These are phyloP conservation scores for Pichia sp. DNA, from an alignment of 1,139 yeast species.

Conservation along the genomic window DNA sequence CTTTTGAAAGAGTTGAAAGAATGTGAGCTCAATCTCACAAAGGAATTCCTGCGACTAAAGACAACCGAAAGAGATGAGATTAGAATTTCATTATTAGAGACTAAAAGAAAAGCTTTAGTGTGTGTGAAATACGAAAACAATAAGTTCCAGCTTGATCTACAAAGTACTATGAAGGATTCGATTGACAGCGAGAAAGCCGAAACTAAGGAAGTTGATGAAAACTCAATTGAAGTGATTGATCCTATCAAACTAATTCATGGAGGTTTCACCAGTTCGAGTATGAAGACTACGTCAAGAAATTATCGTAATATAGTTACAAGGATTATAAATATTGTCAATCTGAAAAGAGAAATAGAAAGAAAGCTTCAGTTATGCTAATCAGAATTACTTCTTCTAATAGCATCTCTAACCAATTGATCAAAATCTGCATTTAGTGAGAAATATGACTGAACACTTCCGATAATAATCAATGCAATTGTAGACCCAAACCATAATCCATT, in stretches of 20 bases:
- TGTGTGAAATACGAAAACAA: neutral
- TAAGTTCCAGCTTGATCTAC: neutral
- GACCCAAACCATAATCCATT: slow-evolving; percentile 52
- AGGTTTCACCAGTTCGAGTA: slow-evolving; percentile 20
- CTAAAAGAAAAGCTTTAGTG: slow-evolving; percentile 6
- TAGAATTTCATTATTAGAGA: slow-evolving; percentile 6
- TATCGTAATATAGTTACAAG: slow-evolving; percentile 9
- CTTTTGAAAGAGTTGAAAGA: slow-evolving; percentile 1
- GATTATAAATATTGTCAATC: slow-evolving; percentile 13
- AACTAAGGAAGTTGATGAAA: slow-evolving; percentile 1
- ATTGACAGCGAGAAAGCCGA: neutral
- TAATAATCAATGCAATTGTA: slow-evolving; percentile 42
- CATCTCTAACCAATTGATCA: slow-evolving; percentile 42
- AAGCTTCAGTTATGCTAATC: slow-evolving; percentile 11
- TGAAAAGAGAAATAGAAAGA: slow-evolving; percentile 8
- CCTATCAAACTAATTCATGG: slow-evolving; percentile 24
- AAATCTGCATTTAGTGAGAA: slow-evolving; percentile 48
- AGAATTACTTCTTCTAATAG: slow-evolving; percentile 33
- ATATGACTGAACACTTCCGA: slow-evolving; percentile 47
- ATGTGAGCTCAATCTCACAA: slow-evolving; percentile 1
- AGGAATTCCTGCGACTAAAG: slow-evolving; percentile 5
- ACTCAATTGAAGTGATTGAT: slow-evolving; percentile 12
- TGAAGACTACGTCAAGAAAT: slow-evolving; percentile 17
- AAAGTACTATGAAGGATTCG: neutral
- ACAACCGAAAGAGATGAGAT: slow-evolving; percentile 15